Evolutionary conservation across 2,329 filamentous ascomycete species (phyloP), one percentile per base, ranked within the genome.

Genomic region (Aurifilum marmelostoma): DNA sequence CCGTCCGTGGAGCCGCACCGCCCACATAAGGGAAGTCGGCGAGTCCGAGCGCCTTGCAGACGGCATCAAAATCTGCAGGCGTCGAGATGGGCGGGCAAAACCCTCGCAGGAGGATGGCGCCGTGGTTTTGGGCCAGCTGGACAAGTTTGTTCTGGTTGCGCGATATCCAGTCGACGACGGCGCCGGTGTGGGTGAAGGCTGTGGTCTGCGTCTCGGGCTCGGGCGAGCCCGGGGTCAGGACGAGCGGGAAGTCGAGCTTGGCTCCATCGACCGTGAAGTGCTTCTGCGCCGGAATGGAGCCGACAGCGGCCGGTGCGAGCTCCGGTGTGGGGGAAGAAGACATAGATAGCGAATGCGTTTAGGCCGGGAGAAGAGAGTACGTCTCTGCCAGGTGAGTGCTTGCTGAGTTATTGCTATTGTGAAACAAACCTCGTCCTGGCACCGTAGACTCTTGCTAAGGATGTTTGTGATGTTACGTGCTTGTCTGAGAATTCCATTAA

Each of bases 161-260:
- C 7, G 59, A 43, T 60, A 71, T 61, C 69, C 69, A 71, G 27
- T 52, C 61, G 11, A 58, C 56, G 8, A 71, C 67, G 8, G 52
- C 60, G 21, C 58, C 69, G 3, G 61, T 69, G 4, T 67, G 52
- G 8, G 3, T 34, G 64, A 65, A 61, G 3, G 63, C 50, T 8
- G 60, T 43, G 11, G 63, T 43, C 7, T 43, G 54, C 2, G 29
- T 59, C 32, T 74, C 71, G n/a, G 72, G 71, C 66, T 75, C 73
- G 1, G 72, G 66, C 5, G 73, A 69, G 2, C 63, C 69, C 11
- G 69, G 69, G 1, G 43, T 69, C 41, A 69, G 54, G 9, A 71
- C 67, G 16, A 71, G 63, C 7, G 69, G 69, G 54, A 71, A 69
- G 9, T 67, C 34, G 60, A 67, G 60, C 18, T 43, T 41, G 32